Evolutionary conservation across 176 grass and related monocot genomes (phyloP).

Genomic region (Metroxylon sagu): DNA sequence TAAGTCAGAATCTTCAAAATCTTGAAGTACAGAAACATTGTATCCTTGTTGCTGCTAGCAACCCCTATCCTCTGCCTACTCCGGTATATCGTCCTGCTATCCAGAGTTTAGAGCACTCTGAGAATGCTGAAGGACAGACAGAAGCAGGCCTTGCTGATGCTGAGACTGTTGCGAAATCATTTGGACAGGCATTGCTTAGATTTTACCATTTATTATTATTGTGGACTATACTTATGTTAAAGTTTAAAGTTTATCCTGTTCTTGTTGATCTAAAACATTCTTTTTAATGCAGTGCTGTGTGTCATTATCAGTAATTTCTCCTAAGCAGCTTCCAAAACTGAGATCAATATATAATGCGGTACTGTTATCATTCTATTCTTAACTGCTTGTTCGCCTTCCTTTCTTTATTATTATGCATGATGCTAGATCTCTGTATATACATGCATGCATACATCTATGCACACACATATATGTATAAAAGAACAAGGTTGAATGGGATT

Average conservation of each 20-base stretch:
- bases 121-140: constrained; percentile 46
- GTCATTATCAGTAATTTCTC: constrained; percentile 83
- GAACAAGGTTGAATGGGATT: no score
- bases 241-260: background rate
- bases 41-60: constrained; percentile 82
- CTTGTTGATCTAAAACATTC: constrained; percentile 11
- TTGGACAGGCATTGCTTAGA: constrained; percentile 49
- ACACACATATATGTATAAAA: no score
- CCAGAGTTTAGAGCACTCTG: constrained; percentile 46
- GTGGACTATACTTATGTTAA: constrained; percentile 1
- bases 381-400: no score
- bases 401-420: no score
- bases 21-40: constrained; percentile 89
- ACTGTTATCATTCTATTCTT: constrained; percentile 20
- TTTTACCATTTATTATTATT: constrained; percentile 10
- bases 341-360: constrained; percentile 90
- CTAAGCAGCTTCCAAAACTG: constrained; percentile 81
- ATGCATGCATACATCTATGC: no score
- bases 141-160: constrained; percentile 63
- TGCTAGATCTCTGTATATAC: no score
- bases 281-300: constrained; percentile 61
- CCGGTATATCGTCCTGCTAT: constrained; percentile 51
- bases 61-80: constrained; percentile 75
- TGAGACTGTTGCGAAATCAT: constrained; percentile 70
- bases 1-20: constrained; percentile 44